phyloP scores from a whole-genome alignment of 1,284 basidiomycete species.

The Apiotrichum sp. region DNA sequence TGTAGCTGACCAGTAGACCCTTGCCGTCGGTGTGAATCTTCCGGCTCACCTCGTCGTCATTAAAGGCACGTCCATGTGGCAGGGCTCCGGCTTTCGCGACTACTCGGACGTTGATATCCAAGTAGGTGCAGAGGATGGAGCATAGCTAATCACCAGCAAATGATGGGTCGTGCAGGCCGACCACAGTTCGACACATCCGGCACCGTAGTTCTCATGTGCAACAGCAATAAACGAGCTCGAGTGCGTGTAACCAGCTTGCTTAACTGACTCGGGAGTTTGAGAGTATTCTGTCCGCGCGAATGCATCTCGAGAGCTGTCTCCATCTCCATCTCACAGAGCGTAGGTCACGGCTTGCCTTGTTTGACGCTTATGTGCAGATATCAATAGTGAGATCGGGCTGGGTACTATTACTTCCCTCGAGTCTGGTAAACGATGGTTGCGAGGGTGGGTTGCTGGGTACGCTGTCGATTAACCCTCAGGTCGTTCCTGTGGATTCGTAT shows the following conservation, averaged over 20 bases:
- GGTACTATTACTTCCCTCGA: constrained; percentile 64
- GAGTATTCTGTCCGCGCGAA: constrained; percentile 48
- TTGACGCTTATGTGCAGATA: constrained; percentile 44
- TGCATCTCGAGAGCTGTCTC: constrained; percentile 73
- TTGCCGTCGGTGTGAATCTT: constrained; percentile 54
- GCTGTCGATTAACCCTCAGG: constrained; percentile 18
- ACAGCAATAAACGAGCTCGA: constrained; percentile 24
- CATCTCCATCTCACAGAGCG: constrained; percentile 75
- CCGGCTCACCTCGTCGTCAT: constrained; percentile 48
- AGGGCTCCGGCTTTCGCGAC: constrained; percentile 36
- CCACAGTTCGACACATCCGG: constrained; percentile 74
- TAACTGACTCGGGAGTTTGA: constrained; percentile 44
- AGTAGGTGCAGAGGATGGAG: constrained; percentile 16
- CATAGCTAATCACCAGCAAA: constrained; percentile 27
- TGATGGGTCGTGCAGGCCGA: constrained; percentile 63
- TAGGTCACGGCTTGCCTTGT: constrained; percentile 31
- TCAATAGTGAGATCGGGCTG: constrained; percentile 86
- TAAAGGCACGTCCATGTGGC: constrained; percentile 42
- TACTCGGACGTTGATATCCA: constrained; percentile 48
- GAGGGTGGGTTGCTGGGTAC: constrained; percentile 38
- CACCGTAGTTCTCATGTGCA: constrained; percentile 46
- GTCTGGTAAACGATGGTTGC: constrained; percentile 67
- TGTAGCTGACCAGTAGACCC: constrained; percentile 35
- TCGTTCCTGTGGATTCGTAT: constrained; percentile 81
- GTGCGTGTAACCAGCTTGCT: constrained; percentile 26